Evolutionary conservation across 768 basidiomycete genomes (phyloP).

Genomic region (Gymnopilus junonius): DNA sequence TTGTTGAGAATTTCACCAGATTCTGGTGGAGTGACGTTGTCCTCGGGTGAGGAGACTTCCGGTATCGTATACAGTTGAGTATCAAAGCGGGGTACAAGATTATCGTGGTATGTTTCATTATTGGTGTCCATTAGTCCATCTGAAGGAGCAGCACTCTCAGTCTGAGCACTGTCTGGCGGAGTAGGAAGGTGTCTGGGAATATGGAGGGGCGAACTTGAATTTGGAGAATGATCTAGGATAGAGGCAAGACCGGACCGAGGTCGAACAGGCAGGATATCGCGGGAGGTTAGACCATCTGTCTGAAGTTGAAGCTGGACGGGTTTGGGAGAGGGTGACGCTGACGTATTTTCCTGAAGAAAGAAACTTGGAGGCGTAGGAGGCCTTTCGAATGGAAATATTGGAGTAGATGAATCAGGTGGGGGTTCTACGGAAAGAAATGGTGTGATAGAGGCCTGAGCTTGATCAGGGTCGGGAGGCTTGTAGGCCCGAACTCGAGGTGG

Average conservation of each 20-base stretch:
- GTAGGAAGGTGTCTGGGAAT: slow-evolving; percentile 38
- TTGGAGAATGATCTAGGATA: slow-evolving; percentile 31
- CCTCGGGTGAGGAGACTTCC: slow-evolving; percentile 32
- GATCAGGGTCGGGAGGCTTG: slow-evolving; percentile 22
- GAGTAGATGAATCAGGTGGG: slow-evolving; percentile 23
- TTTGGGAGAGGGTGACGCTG: slow-evolving; percentile 32
- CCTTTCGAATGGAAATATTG: slow-evolving; percentile 25
- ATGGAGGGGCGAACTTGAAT: slow-evolving; percentile 30
- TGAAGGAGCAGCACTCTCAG: slow-evolving; percentile 27
- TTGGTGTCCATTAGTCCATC: slow-evolving; percentile 28
- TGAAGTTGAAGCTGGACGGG: slow-evolving; percentile 32
- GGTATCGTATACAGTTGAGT: slow-evolving; percentile 34
- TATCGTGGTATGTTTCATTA: slow-evolving; percentile 21
- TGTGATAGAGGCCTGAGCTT: slow-evolving; percentile 18
- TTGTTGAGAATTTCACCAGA: slow-evolving; percentile 2
- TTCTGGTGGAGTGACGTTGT: slow-evolving; percentile 15
- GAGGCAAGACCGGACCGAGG: slow-evolving; percentile 35
- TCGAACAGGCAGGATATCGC: slow-evolving; percentile 28
- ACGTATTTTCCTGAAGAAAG: slow-evolving; percentile 38
- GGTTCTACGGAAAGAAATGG: slow-evolving; percentile 20
- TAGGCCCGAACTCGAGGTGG: slow-evolving; percentile 38
- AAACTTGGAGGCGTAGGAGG: slow-evolving; percentile 45
- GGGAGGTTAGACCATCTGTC: slow-evolving; percentile 16
- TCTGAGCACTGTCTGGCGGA: slow-evolving; percentile 37
- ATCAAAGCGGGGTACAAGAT: slow-evolving; percentile 22